Evolutionary conservation across 345 rosid genomes (phyloP), one percentile per base, ranked within the genome.

Genomic region (Brassica carinata): DNA sequence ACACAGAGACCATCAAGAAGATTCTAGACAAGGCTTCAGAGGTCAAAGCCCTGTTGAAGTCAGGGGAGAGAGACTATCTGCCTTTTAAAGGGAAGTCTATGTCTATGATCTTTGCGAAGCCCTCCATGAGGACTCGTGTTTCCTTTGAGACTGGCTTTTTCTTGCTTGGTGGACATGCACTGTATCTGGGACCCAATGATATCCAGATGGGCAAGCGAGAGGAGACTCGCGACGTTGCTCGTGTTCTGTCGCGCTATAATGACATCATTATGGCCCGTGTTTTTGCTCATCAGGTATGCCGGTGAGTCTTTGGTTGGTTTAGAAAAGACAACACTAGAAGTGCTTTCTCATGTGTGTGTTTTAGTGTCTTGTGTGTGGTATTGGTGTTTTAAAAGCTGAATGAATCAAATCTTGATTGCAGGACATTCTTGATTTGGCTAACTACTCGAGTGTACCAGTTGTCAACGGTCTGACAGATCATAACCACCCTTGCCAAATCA

Each of bases 161-260:
- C 89, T 89, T 96, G 87, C 91, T 96, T 14, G 98, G 98, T 30
- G 99, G 99, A 8, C 99, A 96, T 88, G 97, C 98, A 7, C 26
- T 96, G 19, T 96, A 93, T 78, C 85, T 93, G 30, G 98, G 98
- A 69, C 99, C 97, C 2, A 66, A 90, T 83, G 99, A 96, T 58
- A 92, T 96, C 53, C 97, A 93, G 90, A 96, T 92, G 98, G 99
- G 98, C 34, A 92, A 89, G 80, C 86, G 97, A 3, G 99, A 96
- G 84, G 98, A 93, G 74, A 93, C 99, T 69, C 94, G 92, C 8
- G 97, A 96, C 71, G 94, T 93, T 67, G 98, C 99, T 74, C 99
- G 98, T 77, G 98, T 96, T 78, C 81, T 96, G 19, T 89, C 85
- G 38, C 82, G 97, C 80, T 96, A 96, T 76, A 96, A 96, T 83